Conservation (phyloP, 768 basidiomycete genomes). For the Tulasnella sp. region DNA sequence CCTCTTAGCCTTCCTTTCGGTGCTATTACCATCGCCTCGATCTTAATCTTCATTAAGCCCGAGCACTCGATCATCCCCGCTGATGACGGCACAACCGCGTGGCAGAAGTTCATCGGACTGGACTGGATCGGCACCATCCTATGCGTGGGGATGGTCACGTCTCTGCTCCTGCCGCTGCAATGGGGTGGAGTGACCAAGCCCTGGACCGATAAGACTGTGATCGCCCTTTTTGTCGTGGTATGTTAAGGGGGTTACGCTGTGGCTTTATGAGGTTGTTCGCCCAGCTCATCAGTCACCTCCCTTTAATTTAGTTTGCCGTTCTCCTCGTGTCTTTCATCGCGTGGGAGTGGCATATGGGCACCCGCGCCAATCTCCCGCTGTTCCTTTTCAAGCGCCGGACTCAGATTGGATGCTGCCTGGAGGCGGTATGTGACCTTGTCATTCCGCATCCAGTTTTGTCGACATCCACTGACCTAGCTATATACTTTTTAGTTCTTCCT, state of each 20-base stretch:
- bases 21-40: constrained; percentile 26
- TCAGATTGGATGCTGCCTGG: constrained; percentile 23
- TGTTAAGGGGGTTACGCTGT: too few species aligned
- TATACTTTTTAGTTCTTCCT: constrained; percentile 18
- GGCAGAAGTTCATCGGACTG: constrained; percentile 20
- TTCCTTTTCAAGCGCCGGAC: constrained; percentile 26
- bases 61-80: constrained; percentile 20
- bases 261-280: too few species aligned
- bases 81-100: constrained; percentile 16
- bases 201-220: constrained; percentile 29
- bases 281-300: not conserved
- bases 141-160: constrained; percentile 27
- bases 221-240: constrained; percentile 23
- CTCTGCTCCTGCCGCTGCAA: constrained; percentile 31
- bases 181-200: constrained; percentile 34
- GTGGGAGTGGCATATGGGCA: constrained; percentile 29
- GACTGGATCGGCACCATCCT: constrained; percentile 32
- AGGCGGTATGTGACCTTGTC: constrained; percentile 17
- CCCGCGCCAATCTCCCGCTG: constrained; percentile 30
- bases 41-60: constrained; percentile 26
- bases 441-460: too few species aligned
- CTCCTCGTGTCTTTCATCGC: constrained; percentile 24
- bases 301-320: constrained; percentile 21
- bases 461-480: constrained; percentile 5
- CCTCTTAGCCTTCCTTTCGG: constrained; percentile 27